phyloP scores from a whole-genome alignment of 805 yeast species.

The Starmerella lactis-condensi region DNA sequence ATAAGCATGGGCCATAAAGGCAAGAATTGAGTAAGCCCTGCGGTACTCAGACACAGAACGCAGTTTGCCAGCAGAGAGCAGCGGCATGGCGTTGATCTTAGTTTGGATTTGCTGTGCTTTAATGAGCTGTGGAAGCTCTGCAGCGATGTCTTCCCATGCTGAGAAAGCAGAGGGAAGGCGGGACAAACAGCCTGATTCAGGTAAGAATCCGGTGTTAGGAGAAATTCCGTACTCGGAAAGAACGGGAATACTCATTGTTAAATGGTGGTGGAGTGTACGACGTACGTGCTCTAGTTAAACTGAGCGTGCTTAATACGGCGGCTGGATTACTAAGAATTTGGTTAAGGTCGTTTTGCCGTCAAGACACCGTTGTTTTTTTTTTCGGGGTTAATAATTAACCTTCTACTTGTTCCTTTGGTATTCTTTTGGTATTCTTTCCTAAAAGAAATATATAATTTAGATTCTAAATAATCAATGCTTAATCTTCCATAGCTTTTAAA shows the following conservation, averaged over 20 bases:
- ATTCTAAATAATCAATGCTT: too few relatives aligned
- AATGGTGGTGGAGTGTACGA: not conserved
- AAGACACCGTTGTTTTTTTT: too few relatives aligned
- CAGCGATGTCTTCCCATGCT: slow-evolving; percentile 61
- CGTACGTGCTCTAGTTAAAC: not conserved
- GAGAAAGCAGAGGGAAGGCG: slow-evolving; percentile 44
- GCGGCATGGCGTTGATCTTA: slow-evolving; percentile 47
- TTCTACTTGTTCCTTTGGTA: too few relatives aligned
- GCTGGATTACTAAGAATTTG: too few relatives aligned
- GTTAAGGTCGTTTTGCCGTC: too few relatives aligned
- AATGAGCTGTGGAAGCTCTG: slow-evolving; percentile 53
- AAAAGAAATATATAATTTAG: too few relatives aligned
- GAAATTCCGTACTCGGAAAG: slow-evolving; percentile 53
- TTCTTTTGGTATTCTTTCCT: too few relatives aligned
- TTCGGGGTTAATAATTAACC: too few relatives aligned
- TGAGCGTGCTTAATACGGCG: too few relatives aligned
- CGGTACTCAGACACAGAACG: slow-evolving; percentile 34
- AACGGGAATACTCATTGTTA: slow-evolving; percentile 26
- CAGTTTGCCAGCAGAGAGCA: slow-evolving; percentile 33
- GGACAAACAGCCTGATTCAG: slow-evolving; percentile 43
- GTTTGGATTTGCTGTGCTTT: slow-evolving; percentile 43
- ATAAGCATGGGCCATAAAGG: slow-evolving; percentile 73
- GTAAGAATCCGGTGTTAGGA: slow-evolving; percentile 59
- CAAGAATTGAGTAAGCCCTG: slow-evolving; percentile 63
- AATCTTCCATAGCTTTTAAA: too few relatives aligned